Conservation (phyloP, 768 basidiomycete genomes). For the Cyclocybe aegerita region DNA sequence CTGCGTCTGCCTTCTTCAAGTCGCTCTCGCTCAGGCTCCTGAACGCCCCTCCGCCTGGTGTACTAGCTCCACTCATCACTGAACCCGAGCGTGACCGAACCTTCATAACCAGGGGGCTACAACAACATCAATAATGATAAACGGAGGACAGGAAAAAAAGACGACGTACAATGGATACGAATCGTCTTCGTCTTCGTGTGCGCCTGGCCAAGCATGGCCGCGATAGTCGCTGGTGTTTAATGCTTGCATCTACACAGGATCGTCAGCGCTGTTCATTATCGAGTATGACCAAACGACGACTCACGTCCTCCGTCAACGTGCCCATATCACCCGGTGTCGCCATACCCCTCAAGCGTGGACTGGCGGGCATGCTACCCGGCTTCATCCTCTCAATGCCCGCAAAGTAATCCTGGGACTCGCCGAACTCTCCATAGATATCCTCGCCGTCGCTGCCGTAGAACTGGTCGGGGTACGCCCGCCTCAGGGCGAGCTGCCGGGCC, state of each 20-base stretch:
- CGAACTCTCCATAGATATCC: slow-evolving; percentile 35
- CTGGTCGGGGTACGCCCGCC: slow-evolving; percentile 93
- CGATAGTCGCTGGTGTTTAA: slow-evolving; percentile 86
- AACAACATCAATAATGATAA: slow-evolving; percentile 7
- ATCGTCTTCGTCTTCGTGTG: slow-evolving; percentile 84
- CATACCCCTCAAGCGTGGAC: slow-evolving; percentile 80
- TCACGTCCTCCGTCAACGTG: slow-evolving; percentile 82
- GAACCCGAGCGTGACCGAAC: slow-evolving; percentile 82
- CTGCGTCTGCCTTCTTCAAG: slow-evolving; percentile 83
- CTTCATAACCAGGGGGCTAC: slow-evolving; percentile 86
- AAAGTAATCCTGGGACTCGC: slow-evolving; percentile 45
- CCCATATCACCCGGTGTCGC: slow-evolving; percentile 95
- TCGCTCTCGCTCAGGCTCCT: slow-evolving; percentile 87
- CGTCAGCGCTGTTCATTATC: neutral
- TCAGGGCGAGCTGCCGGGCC: slow-evolving; percentile 85
- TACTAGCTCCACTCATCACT: slow-evolving; percentile 68
- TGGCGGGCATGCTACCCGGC: slow-evolving; percentile 81
- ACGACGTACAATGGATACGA: slow-evolving; percentile 80
- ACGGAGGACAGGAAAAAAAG: slow-evolving; percentile 6
- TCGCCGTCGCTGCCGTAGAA: slow-evolving; percentile 66
- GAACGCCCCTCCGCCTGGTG: slow-evolving; percentile 81
- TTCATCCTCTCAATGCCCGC: slow-evolving; percentile 67
- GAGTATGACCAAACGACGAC: slow-evolving; percentile 21
- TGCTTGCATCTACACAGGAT: slow-evolving; percentile 66
- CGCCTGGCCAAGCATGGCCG: slow-evolving; percentile 59